Percentiles rank a stretch among this genome's conserved stretches.
These are phyloP conservation scores for Phytophthora chlamydospora DNA, from an alignment of 352 stramenopile species.

Conservation along the genomic window DNA sequence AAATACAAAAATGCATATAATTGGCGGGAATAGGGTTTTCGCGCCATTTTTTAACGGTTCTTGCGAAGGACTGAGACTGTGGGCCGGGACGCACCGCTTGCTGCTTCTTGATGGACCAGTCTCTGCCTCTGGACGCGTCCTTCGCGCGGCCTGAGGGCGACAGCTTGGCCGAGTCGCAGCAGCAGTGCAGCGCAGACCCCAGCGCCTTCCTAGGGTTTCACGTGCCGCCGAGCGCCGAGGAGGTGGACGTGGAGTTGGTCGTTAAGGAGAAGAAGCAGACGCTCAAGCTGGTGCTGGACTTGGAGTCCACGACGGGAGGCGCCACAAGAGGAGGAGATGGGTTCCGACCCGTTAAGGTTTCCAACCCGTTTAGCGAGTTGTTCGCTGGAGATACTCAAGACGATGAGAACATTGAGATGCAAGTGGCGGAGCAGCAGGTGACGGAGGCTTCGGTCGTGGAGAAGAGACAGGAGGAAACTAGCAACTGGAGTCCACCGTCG, in stretches of 20 bases:
- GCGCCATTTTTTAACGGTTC: constrained; percentile 16
- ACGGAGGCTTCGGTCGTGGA: constrained; percentile 1
- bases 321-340: constrained; percentile 11
- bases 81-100: not conserved
- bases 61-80: constrained; percentile 17
- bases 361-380: constrained; percentile 50
- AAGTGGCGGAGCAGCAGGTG: not conserved
- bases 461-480: constrained; percentile 1
- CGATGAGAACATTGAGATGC: constrained; percentile 27
- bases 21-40: constrained; percentile 16
- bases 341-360: constrained; percentile 11
- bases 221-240: constrained; percentile 18
- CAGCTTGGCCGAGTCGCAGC: constrained; percentile 46
- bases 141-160: constrained; percentile 38
- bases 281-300: constrained; percentile 42
- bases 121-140: constrained; percentile 20
- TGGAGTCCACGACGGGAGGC: constrained; percentile 17
- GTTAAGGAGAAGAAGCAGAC: constrained; percentile 15
- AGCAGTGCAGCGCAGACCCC: constrained; percentile 71
- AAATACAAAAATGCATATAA: not conserved
- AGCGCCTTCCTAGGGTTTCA: constrained; percentile 58
- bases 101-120: constrained; percentile 27
- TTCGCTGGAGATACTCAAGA: constrained; percentile 66
- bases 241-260: not conserved
- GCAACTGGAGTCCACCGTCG: constrained; percentile 19